Percentiles rank a stretch among this genome's conserved stretches.
Conservation (phyloP, 306 rosid species). For the Rubus parviflorus region DNA sequence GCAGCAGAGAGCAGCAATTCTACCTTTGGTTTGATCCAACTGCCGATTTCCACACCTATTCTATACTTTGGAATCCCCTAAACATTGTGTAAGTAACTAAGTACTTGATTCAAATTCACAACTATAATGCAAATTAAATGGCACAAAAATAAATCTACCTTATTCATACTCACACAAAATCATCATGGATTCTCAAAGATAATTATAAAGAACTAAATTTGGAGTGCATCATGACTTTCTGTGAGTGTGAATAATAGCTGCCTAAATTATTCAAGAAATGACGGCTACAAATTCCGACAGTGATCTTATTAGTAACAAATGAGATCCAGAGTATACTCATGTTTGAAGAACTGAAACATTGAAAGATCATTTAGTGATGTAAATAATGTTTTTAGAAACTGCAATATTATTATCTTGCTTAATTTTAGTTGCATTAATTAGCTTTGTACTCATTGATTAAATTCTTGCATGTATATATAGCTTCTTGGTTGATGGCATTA, state of each 20-base stretch:
- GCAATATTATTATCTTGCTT: background rate
- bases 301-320: too few relatives aligned
- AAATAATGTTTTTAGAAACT: background rate
- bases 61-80: constrained; percentile 39
- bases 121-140: background rate
- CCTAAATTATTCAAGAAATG: too few relatives aligned
- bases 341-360: background rate
- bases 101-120: constrained; percentile 1
- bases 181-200: background rate
- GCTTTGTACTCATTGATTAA: background rate
- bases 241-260: too few relatives aligned
- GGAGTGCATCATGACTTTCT: background rate
- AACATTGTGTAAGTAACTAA: constrained; percentile 40
- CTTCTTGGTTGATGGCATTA: constrained; percentile 39
- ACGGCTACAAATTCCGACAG: too few relatives aligned
- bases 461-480: constrained; percentile 6
- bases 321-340: background rate
- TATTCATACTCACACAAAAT: background rate
- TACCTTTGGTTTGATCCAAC: constrained; percentile 46
- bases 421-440: background rate
- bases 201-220: too few relatives aligned
- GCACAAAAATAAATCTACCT: background rate
- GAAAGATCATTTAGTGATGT: background rate
- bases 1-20: constrained; percentile 40
- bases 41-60: constrained; percentile 41